Conservation (phyloP, 805 yeast genomes). For the Candida coquimbonensis region DNA sequence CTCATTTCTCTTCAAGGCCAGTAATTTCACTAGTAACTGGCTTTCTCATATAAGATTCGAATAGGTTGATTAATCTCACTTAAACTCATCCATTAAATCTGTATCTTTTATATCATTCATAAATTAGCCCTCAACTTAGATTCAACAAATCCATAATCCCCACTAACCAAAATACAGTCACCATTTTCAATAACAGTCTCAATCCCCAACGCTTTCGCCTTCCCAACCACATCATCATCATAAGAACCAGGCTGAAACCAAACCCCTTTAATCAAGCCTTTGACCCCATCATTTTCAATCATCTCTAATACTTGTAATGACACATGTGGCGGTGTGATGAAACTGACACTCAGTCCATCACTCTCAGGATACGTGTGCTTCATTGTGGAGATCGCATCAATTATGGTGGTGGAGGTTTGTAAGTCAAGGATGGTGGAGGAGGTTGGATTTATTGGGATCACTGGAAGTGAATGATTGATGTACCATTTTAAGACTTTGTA, state of each 20-base stretch:
- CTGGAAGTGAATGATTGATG: slow-evolving; percentile 45
- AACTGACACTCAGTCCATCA: slow-evolving; percentile 52
- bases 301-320: slow-evolving; percentile 40
- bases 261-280: slow-evolving; percentile 39
- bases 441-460: slow-evolving; percentile 59
- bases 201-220: slow-evolving; percentile 28
- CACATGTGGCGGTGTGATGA: slow-evolving; percentile 69
- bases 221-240: slow-evolving; percentile 41
- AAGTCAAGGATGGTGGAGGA: slow-evolving; percentile 40
- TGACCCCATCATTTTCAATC: slow-evolving; percentile 23
- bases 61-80: no score
- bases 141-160: slow-evolving; percentile 32
- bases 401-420: slow-evolving; percentile 29
- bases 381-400: slow-evolving; percentile 20
- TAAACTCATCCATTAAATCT: no score
- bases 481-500: slow-evolving; percentile 68
- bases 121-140: slow-evolving; percentile 1
- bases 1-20: no score
- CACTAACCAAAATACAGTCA: slow-evolving; percentile 66
- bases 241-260: slow-evolving; percentile 88
- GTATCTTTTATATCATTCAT: no score
- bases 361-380: slow-evolving; percentile 18
- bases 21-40: no score
- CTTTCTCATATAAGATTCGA: no score
- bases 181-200: slow-evolving; percentile 39